These are phyloP conservation scores for Sphagnurus paluster DNA, from an alignment of 1,284 basidiomycete genomes.

Conservation along the genomic window DNA sequence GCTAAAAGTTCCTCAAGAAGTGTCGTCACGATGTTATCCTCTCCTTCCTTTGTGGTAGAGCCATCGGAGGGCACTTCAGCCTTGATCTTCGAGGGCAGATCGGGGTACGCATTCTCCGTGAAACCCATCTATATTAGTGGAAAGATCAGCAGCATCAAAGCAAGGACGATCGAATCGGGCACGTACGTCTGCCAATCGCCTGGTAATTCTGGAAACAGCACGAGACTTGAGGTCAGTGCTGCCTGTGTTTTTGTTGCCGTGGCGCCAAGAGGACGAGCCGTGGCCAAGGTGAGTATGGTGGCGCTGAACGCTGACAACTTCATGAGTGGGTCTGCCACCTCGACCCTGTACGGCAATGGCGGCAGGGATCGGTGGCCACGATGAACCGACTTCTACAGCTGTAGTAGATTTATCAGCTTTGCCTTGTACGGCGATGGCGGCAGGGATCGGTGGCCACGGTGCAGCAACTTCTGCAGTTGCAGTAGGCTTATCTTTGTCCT, in stretches of 20 bases:
- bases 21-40: constrained; percentile 64
- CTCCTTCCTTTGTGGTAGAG: constrained; percentile 45
- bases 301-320: constrained; percentile 52
- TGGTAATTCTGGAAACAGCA: constrained; percentile 44
- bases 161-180: constrained; percentile 6
- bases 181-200: constrained; percentile 52
- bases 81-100: constrained; percentile 51
- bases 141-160: constrained; percentile 14
- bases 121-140: constrained; percentile 67
- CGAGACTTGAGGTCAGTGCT: constrained; percentile 37
- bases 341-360: constrained; percentile 57
- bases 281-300: constrained; percentile 41
- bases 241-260: constrained; percentile 21
- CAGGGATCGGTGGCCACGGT: too few species aligned
- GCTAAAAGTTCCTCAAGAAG: constrained; percentile 61
- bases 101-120: constrained; percentile 52
- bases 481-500: too few species aligned
- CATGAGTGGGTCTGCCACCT: constrained; percentile 57
- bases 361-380: constrained; percentile 13
- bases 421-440: too few species aligned
- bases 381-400: too few species aligned
- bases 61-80: constrained; percentile 47
- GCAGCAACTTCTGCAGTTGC: too few species aligned
- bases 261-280: constrained; percentile 25
- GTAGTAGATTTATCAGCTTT: too few species aligned